Conservation (phyloP, 2,329 filamentous ascomycete genomes). For the Chaetomium globosum region DNA sequence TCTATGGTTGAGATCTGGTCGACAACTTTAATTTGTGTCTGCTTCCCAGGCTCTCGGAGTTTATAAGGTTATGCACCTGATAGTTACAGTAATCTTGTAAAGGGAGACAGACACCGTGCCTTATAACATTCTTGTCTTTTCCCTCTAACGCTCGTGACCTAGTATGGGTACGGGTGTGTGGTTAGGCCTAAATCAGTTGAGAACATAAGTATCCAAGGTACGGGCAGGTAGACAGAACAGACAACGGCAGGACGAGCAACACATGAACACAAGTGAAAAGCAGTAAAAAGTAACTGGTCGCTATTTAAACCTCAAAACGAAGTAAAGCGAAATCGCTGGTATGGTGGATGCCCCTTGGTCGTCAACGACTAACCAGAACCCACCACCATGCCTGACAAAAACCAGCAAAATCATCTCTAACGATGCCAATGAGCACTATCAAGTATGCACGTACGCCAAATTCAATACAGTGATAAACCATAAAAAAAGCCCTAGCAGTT, state of each 20-base stretch:
- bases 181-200: not conserved
- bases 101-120: not conserved
- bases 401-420: slow-evolving; percentile 3
- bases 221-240: not conserved
- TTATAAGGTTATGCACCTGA: too few species aligned
- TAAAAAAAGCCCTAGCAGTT: not conserved
- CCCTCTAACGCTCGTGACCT: too few species aligned
- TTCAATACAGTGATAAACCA: slow-evolving; percentile 6
- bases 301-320: not conserved
- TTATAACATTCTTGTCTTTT: not conserved
- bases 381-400: slow-evolving; percentile 1
- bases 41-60: too few species aligned
- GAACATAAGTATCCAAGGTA: not conserved
- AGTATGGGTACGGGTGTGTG: not conserved
- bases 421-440: not conserved
- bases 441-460: slow-evolving; percentile 6
- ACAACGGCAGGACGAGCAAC: not conserved
- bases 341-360: too few species aligned
- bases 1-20: too few species aligned
- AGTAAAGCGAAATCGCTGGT: not conserved
- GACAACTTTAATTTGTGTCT: too few species aligned
- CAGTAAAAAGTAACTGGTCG: not conserved
- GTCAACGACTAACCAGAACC: not conserved
- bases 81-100: not conserved
- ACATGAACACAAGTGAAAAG: not conserved